Evolutionary conservation across 768 basidiomycete genomes (phyloP), one percentile per base, ranked within the genome.

Genomic region (Serendipita sp.): DNA sequence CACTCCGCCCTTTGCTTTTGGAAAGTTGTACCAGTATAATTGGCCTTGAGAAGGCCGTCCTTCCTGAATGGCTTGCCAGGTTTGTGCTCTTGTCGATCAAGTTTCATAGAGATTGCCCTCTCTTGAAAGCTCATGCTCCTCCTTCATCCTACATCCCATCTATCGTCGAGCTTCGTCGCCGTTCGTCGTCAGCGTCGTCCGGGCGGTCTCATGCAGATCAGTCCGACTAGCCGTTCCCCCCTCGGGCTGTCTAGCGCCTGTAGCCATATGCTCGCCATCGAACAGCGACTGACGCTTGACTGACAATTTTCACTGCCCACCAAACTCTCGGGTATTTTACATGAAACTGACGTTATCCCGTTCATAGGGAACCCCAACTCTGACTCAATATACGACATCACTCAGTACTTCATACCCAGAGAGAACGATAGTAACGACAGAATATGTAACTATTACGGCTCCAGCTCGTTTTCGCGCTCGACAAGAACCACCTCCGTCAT

Each of bases 241-340:
- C n/a, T 48, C 45, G 45, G 42, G 20, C 45, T 48, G 45, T 48
- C 45, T 48, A 48, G 45, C 45, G 45, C 45, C n/a, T 48, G 45
- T 38, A 48, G 45, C 45, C n/a, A n/a, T 20, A 28, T 48, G 45
- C 20, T 20, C 45, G 20, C n/a, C n/a, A 28, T 28, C 7, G 45
- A 20, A 7, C 5, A n/a, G 45, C 45, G n/a, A 48, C 45, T 5
- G 45, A 20, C 45, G n/a, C 45, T 48, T 28, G 7, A 5, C 5
- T 48, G 45, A 5, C 9, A 20, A 5, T 48, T 9, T 48, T 48
- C n/a, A 20, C n/a, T 48, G 45, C n/a, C 45, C 45, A 48, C n/a
- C 26, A 20, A 20, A 48, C n/a, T 48, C 5, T 20, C 20, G 9
- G n/a, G 9, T 48, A n/a, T 28, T 28, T 9, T 9, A n/a, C n/a